phyloP scores from a whole-genome alignment of 2,329 filamentous ascomycete genomes.

The Dactylellina cionopaga region DNA sequence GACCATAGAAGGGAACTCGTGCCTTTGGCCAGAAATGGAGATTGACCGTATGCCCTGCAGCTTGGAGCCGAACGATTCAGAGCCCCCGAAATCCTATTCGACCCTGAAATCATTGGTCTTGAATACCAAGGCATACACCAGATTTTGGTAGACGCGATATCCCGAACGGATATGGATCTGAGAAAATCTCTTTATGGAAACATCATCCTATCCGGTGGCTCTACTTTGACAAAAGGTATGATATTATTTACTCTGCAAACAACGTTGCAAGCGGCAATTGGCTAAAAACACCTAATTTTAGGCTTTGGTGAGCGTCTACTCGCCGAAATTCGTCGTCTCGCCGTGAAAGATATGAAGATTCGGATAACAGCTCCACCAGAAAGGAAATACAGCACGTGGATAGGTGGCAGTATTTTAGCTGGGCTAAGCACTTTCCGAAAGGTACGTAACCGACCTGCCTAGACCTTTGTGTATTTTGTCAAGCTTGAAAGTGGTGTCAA shows the following conservation, averaged over 20 bases:
- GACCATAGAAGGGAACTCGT: too few relatives aligned
- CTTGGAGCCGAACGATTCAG: constrained; percentile 93
- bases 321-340: constrained; percentile 88
- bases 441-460: constrained; percentile 66
- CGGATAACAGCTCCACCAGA: constrained; percentile 98
- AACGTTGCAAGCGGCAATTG: constrained; percentile 13
- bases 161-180: constrained; percentile 92
- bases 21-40: too few relatives aligned
- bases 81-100: constrained; percentile 95
- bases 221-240: constrained; percentile 84
- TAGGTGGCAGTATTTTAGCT: constrained; percentile 95
- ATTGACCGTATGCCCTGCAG: too few relatives aligned
- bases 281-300: constrained; percentile 19
- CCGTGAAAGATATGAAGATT: constrained; percentile 99
- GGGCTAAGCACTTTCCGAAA: constrained; percentile 98
- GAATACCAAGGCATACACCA: constrained; percentile 98
- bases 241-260: neutral
- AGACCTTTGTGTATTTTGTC: neutral
- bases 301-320: constrained; percentile 91
- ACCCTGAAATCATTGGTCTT: constrained; percentile 93
- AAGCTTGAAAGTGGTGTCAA: neutral
- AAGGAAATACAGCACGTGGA: constrained; percentile 99
- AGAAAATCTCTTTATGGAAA: constrained; percentile 94
- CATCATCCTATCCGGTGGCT: constrained; percentile 95
- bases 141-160: constrained; percentile 96